Conservation (phyloP, 345 rosid genomes). For the Arabis hirsuta region DNA sequence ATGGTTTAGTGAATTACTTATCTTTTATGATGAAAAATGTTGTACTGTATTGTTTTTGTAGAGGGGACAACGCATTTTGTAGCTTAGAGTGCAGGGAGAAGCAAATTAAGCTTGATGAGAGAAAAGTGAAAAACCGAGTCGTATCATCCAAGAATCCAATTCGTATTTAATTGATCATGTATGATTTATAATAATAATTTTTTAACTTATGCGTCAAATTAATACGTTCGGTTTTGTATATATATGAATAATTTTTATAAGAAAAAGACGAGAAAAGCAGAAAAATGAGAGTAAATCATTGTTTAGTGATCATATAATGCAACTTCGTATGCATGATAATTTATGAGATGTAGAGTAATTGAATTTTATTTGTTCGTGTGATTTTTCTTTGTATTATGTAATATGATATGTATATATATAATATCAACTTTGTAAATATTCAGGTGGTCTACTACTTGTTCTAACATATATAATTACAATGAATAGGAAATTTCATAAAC, state of each 20-base stretch:
- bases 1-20: background rate
- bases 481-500: background rate
- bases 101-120: conserved; percentile 72
- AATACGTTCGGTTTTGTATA: conserved; percentile 21
- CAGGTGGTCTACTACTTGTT: conserved; percentile 32
- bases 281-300: conserved; percentile 12
- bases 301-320: conserved; percentile 19
- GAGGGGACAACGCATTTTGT: conserved; percentile 96
- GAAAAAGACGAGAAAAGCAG: background rate
- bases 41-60: conserved; percentile 18
- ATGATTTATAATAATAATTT: background rate
- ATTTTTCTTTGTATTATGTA: conserved; percentile 5
- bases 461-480: conserved; percentile 10
- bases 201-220: background rate
- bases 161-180: conserved; percentile 6
- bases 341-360: conserved; percentile 16
- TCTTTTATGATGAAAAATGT: background rate
- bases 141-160: conserved; percentile 25
- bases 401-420: background rate
- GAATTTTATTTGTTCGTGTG: conserved; percentile 23
- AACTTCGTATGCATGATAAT: conserved; percentile 6
- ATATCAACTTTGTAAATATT: conserved; percentile 9
- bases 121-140: conserved; percentile 45
- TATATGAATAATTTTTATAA: background rate
- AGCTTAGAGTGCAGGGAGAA: conserved; percentile 83